Evolutionary conservation across 1,139 yeast genomes (phyloP), one percentile per base, ranked within the genome.

Genomic region (Yamadazyma trypodendri): DNA sequence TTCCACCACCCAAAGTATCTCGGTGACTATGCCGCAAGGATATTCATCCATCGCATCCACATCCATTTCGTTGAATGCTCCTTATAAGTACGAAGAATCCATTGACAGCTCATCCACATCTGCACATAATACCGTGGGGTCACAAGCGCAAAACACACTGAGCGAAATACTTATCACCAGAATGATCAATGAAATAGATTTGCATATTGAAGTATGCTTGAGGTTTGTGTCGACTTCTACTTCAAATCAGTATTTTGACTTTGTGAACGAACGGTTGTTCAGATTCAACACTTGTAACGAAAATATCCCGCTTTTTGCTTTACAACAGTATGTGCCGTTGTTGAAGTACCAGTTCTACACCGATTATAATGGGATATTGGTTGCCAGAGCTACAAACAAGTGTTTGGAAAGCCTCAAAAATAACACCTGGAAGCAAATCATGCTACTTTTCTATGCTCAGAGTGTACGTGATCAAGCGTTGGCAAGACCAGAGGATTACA

Each of bases 151-250:
- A 8, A 24, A 7, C 17, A 18, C 22, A 24, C 21, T 13, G 10
- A 22, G 13, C 8, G 43, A 40, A 13, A 18, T 31, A 6, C 40
- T 37, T 10, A 14, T 29, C 7, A 6, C 28, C 3, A 33, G 31
- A 7, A 14, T 40, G 15, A 22, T 46, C 8, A 35, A 25, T 23
- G 50, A 48, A 28, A 46, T 48, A 17, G 52, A 49, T 41, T 22
- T 29, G 4, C 37, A 43, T 31, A 43, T 48, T 17, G 52, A 49
- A 38, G 32, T 45, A 4, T 43, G 49, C 32, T 53, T 79, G 25
- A 64, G 77, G 35, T 81, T 65, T 50, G 49, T 81, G 12, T 74
- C 82, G 2, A 74, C 81, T 2, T 63, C 84, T 1, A 79, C 81
- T 51, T 79, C 84, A 28, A 46, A 45, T 0, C 77, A 74, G 24